Percentiles rank a stretch among this genome's conserved stretches.
phyloP scores from a whole-genome alignment of 2,329 filamentous ascomycete species.

The Penicillium aurantiogriseum region DNA sequence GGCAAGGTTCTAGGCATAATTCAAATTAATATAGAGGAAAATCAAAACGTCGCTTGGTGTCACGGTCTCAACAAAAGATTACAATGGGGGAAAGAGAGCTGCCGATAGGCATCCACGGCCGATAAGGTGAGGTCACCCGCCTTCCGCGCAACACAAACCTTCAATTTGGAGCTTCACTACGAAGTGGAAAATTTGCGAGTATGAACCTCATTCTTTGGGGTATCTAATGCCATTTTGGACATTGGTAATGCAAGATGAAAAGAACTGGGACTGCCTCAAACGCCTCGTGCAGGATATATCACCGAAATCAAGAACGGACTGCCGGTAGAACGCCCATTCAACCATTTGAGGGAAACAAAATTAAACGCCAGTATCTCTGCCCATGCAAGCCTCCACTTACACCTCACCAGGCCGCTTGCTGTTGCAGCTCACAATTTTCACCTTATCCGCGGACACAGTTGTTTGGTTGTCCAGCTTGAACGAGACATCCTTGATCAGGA shows the following conservation, averaged over 20 bases:
- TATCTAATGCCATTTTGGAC: conserved; percentile 19
- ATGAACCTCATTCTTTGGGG: conserved; percentile 14
- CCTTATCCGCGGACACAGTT: conserved; percentile 77
- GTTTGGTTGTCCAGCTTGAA: conserved; percentile 91
- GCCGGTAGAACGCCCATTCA: conserved; percentile 17
- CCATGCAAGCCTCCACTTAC: conserved; percentile 15
- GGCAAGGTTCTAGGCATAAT: conserved; percentile 29
- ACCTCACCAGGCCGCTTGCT: conserved; percentile 72
- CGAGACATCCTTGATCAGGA: conserved; percentile 96
- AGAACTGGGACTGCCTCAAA: conserved; percentile 4
- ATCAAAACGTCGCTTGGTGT: not conserved
- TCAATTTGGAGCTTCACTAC: not conserved
- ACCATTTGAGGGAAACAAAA: conserved; percentile 7
- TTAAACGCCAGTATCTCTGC: conserved; percentile 14
- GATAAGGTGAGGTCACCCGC: conserved; percentile 26
- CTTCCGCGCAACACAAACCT: not conserved
- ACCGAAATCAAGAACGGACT: conserved; percentile 8
- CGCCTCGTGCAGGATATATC: conserved; percentile 7
- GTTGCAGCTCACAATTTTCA: conserved; percentile 98
- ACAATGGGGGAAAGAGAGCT: not conserved
- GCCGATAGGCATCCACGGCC: conserved; percentile 11
- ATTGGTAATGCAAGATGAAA: conserved; percentile 12
- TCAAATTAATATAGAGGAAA: not conserved
- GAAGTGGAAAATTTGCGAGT: not conserved
- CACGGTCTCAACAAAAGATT: not conserved